Conservation (phyloP, 2,329 filamentous ascomycete species). For the Aspergillus vadensis region DNA sequence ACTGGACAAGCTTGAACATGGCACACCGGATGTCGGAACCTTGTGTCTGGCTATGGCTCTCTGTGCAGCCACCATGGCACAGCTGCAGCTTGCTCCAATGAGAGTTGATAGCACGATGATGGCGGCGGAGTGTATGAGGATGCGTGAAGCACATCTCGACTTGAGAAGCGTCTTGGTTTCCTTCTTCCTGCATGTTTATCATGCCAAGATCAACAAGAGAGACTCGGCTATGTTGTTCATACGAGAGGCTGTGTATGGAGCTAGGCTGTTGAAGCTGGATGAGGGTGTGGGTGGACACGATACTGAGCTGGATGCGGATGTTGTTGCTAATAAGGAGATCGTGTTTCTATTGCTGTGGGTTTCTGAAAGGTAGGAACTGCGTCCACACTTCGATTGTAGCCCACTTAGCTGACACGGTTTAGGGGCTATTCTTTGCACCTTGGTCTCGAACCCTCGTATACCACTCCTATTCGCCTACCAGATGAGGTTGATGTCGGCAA, state of each 20-base stretch:
- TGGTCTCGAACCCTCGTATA: constrained; percentile 30
- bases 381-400: too few species aligned
- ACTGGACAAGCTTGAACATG: constrained; percentile 15
- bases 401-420: not conserved
- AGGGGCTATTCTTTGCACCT: constrained; percentile 37
- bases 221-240: constrained; percentile 34
- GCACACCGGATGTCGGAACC: constrained; percentile 5
- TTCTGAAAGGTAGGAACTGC: constrained; percentile 29
- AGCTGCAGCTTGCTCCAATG: constrained; percentile 28
- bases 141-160: constrained; percentile 25
- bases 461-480: constrained; percentile 14
- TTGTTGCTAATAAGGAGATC: constrained; percentile 29
- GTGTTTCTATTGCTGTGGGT: constrained; percentile 34
- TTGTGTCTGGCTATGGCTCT: constrained; percentile 29
- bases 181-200: constrained; percentile 37
- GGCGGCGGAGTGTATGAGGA: constrained; percentile 26
- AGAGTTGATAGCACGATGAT: constrained; percentile 24
- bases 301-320: constrained; percentile 1
- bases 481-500: not conserved
- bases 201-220: constrained; percentile 34
- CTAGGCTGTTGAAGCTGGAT: constrained; percentile 27
- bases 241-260: constrained; percentile 31
- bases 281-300: not conserved
- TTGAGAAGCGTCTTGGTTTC: constrained; percentile 27
- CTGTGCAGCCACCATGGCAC: constrained; percentile 36